phyloP scores from a whole-genome alignment of 176 grass and related monocot species.

The Themeda triandra region DNA sequence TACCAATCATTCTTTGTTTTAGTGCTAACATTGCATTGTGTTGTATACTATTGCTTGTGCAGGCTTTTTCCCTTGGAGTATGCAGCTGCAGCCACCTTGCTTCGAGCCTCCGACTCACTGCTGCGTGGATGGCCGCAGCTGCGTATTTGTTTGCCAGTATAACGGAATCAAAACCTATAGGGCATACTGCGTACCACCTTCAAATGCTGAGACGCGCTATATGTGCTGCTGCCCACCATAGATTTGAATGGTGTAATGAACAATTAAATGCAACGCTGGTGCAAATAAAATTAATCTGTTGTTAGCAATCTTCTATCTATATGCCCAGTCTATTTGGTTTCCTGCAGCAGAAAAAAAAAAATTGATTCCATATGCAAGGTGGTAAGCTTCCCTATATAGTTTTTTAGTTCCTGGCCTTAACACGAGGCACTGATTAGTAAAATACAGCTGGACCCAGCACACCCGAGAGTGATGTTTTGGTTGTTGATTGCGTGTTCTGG shows the following conservation, averaged over 20 bases:
- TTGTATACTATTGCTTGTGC: not conserved
- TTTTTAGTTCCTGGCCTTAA: no score
- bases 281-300: not conserved
- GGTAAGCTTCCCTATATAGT: no score
- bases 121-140: not conserved
- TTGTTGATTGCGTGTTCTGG: no score
- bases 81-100: not conserved
- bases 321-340: no score
- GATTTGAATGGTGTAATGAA: not conserved
- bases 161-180: not conserved
- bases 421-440: no score
- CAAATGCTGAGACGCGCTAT: not conserved
- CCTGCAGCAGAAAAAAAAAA: not conserved
- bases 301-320: not conserved
- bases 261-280: not conserved
- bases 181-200: not conserved
- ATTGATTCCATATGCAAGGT: not conserved
- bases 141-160: not conserved
- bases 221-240: not conserved
- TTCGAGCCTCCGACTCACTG: not conserved
- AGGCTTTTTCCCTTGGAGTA: not conserved
- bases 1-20: not conserved
- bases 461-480: no score
- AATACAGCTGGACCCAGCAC: no score
- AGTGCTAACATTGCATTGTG: not conserved